Base-by-base conservation (phyloP, 2,329 filamentous ascomycete species). In the Aspergillus udagawae region DNA sequence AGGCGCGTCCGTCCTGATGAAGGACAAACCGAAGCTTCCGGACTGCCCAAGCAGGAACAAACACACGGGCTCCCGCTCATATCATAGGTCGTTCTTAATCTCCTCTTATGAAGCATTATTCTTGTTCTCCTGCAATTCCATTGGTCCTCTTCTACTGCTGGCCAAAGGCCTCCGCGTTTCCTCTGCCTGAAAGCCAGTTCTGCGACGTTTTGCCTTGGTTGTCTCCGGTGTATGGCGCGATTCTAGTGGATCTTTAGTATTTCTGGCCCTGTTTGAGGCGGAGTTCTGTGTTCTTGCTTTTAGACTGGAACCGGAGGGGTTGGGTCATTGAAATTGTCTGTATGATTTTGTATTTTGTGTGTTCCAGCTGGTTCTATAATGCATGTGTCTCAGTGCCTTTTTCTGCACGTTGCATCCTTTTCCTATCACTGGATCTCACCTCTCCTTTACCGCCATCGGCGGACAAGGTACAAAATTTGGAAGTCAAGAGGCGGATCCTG, bases 1-100 rank as follows among this genome's bases (percentile, higher is more conserved):
- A 73, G 73, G 52, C 70, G 70, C n/a, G 42, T 63, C 4, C 70
- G 71, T 42, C 55, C 54, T 21, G 71, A 74, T 20, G 71, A 73
- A 8, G 62, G 56, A 25, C 67, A 71, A 42, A 48, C 56, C 1
- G 69, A 71, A 27, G 58, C 57, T 8, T 60, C 64, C 0, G 65
- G 67, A 4, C 60, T 58, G 9, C 54, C 63, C 28, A 73, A 73
- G 63, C 63, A 66, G 41, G 70, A 73, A 48, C 51, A 57, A 8
- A 42, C 59, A 4, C 65, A 71, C 29, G 70, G 70, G 20, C 59
- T 73, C 4, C 69, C 70, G 4, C 49, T 66, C 21, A 60, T 67
- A 38, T 65, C 63, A 54, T 67, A 56, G 61, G 32, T 38, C 8
- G 6, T 32, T 25, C 21, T 51, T 10, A n/a, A 25, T 14, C 49